Evolutionary conservation across 2,329 filamentous ascomycete genomes (phyloP).

Genomic region (Drechslerella dactyloides): DNA sequence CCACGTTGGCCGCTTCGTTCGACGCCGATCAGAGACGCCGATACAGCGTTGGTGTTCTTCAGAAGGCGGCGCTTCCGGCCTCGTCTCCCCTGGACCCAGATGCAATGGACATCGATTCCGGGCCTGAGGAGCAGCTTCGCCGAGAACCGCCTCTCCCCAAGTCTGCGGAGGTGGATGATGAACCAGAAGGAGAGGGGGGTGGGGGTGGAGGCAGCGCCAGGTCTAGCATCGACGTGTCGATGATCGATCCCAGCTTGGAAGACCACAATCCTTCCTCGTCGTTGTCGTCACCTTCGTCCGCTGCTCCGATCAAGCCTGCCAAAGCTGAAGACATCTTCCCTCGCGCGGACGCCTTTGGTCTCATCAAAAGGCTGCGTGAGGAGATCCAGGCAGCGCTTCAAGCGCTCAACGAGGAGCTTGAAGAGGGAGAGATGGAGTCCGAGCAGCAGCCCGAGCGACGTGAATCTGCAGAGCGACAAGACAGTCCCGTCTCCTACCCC

Average conservation of each 20-base stretch:
- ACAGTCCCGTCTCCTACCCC: constrained; percentile 35
- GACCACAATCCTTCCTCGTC: constrained; percentile 30
- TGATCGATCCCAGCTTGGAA: constrained; percentile 46
- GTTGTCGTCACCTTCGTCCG: neutral
- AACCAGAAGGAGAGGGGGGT: neutral
- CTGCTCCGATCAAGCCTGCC: constrained; percentile 2
- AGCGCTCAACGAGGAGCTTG: constrained; percentile 25
- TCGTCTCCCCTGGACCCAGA: constrained; percentile 36
- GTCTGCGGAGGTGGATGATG: constrained; percentile 1
- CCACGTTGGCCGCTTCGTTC: constrained; percentile 73
- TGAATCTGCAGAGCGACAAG: constrained; percentile 13
- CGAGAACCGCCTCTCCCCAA: constrained; percentile 20
- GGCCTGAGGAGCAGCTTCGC: constrained; percentile 34
- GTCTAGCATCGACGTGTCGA: constrained; percentile 45
- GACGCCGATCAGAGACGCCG: constrained; percentile 69
- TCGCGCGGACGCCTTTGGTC: constrained; percentile 21
- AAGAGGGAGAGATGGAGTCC: constrained; percentile 23
- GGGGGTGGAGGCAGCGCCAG: constrained; percentile 28
- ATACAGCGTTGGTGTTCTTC: constrained; percentile 72
- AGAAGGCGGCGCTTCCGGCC: constrained; percentile 63
- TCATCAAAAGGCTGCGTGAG: constrained; percentile 40
- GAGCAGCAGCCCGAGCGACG: neutral
- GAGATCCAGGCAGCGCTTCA: constrained; percentile 31
- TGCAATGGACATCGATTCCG: constrained; percentile 56
- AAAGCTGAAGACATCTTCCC: constrained; percentile 36